phyloP scores from a whole-genome alignment of 2,329 filamentous ascomycete species.

The Canariomyces notabilis region DNA sequence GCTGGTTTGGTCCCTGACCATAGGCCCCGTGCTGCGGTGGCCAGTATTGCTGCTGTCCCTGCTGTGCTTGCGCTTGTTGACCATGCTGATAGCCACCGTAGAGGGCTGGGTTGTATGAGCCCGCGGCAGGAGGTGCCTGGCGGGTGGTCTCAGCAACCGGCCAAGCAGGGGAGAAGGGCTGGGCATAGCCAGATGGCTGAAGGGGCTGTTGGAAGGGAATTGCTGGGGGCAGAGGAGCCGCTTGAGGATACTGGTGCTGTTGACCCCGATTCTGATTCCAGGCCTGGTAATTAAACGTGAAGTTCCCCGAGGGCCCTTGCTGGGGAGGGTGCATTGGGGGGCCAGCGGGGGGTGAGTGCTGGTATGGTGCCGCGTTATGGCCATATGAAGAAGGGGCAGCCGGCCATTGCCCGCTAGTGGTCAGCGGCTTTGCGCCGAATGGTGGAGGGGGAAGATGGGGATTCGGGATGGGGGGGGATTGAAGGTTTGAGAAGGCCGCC shows the following conservation, averaged over 20 bases:
- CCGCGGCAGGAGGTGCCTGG: constrained; percentile 32
- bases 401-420: constrained; percentile 21
- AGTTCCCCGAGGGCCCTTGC: constrained; percentile 13
- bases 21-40: constrained; percentile 14
- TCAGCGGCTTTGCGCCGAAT: constrained; percentile 19
- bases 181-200: constrained; percentile 7
- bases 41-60: constrained; percentile 19
- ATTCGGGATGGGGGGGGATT: constrained; percentile 18
- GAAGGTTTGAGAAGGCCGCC: constrained; percentile 9
- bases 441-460: constrained; percentile 25
- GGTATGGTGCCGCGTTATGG: constrained; percentile 10
- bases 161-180: constrained; percentile 37
- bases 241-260: constrained; percentile 27
- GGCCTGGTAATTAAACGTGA: constrained; percentile 21
- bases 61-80: constrained; percentile 28
- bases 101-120: constrained; percentile 54
- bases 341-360: constrained; percentile 6
- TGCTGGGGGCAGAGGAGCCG: constrained; percentile 20
- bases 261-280: constrained; percentile 24
- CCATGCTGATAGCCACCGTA: constrained; percentile 44
- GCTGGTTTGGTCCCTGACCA: constrained; percentile 15
- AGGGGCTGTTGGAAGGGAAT: constrained; percentile 20
- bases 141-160: constrained; percentile 26
- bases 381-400: constrained; percentile 4
- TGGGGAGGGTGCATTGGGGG: constrained; percentile 12